These are phyloP conservation scores for Aspergillus steynii DNA, from an alignment of 495 filamentous ascomycete species.

Conservation along the genomic window DNA sequence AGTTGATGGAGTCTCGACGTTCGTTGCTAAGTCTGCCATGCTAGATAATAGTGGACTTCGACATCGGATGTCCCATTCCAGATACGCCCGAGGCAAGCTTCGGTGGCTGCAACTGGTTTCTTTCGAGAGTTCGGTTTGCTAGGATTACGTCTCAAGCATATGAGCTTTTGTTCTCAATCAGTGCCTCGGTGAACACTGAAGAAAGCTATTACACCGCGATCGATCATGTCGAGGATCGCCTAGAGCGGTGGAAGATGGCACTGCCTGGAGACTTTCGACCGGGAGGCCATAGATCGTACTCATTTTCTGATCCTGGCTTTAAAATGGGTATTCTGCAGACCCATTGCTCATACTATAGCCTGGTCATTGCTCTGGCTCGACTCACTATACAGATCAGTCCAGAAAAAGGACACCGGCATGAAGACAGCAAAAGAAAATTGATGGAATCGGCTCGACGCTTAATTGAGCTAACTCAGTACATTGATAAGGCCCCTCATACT, in stretches of 20 bases:
- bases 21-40: neutral
- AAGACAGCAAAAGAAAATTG: conserved; percentile 25
- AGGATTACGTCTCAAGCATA: conserved; percentile 32
- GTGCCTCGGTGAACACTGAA: conserved; percentile 25
- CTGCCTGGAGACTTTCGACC: conserved; percentile 29
- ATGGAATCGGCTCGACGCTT: conserved; percentile 26
- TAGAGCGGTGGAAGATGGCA: conserved; percentile 32
- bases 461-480: conserved; percentile 32
- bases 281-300: conserved; percentile 1
- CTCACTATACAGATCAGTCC: conserved; percentile 28
- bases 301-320: conserved; percentile 1
- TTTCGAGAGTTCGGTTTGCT: conserved; percentile 24
- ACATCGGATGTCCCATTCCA: conserved; percentile 35
- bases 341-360: conserved; percentile 26
- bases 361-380: conserved; percentile 32
- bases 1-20: neutral
- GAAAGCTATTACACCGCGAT: conserved; percentile 23
- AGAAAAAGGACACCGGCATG: conserved; percentile 12
- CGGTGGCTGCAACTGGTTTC: conserved; percentile 35
- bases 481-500: conserved; percentile 31
- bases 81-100: conserved; percentile 27
- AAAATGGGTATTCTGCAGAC: conserved; percentile 8
- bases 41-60: conserved; percentile 20
- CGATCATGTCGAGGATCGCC: conserved; percentile 23
- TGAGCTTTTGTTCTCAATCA: conserved; percentile 32